These are phyloP conservation scores for Atkinsonella hypoxylon DNA, from an alignment of 2,329 filamentous ascomycete species.

Conservation along the genomic window DNA sequence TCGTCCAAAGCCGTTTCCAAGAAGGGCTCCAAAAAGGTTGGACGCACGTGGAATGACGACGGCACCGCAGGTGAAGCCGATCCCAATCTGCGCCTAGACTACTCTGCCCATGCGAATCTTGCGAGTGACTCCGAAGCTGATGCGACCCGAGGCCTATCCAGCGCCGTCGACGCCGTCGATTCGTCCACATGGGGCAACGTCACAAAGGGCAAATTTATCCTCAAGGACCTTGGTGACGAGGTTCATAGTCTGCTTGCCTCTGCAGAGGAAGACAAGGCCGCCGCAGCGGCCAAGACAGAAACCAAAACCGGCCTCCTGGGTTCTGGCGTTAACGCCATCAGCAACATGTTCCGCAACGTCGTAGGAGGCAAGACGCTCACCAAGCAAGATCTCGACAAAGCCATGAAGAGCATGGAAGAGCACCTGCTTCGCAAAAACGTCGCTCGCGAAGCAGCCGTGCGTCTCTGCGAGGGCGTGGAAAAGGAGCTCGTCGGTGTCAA, in stretches of 20 bases:
- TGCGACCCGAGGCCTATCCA: slow-evolving; percentile 36
- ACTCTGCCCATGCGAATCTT: slow-evolving; percentile 55
- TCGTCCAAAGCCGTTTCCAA: slow-evolving; percentile 38
- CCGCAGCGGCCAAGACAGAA: slow-evolving; percentile 33
- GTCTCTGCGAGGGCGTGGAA: slow-evolving; percentile 84
- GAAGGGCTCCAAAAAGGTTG: slow-evolving; percentile 57
- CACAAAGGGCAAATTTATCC: slow-evolving; percentile 79
- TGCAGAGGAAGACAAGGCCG: slow-evolving; percentile 54
- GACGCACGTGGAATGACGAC: slow-evolving; percentile 84
- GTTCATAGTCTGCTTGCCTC: slow-evolving; percentile 79
- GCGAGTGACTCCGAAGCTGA: slow-evolving; percentile 39
- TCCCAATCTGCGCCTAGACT: slow-evolving; percentile 63
- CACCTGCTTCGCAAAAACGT: slow-evolving; percentile 94
- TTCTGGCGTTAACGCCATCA: slow-evolving; percentile 69
- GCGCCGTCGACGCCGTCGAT: slow-evolving; percentile 61
- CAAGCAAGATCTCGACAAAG: slow-evolving; percentile 78
- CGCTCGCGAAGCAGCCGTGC: slow-evolving; percentile 82
- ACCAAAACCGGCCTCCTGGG: slow-evolving; percentile 56
- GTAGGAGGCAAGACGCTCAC: slow-evolving; percentile 89
- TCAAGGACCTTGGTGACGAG: slow-evolving; percentile 88
- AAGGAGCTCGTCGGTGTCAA: slow-evolving; percentile 82
- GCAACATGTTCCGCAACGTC: slow-evolving; percentile 85
- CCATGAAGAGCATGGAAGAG: slow-evolving; percentile 92
- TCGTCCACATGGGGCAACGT: slow-evolving; percentile 77
- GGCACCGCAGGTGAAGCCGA: slow-evolving; percentile 78